These are phyloP conservation scores for Fusarium miscanthi DNA, from an alignment of 2,329 filamentous ascomycete species.

Conservation along the genomic window DNA sequence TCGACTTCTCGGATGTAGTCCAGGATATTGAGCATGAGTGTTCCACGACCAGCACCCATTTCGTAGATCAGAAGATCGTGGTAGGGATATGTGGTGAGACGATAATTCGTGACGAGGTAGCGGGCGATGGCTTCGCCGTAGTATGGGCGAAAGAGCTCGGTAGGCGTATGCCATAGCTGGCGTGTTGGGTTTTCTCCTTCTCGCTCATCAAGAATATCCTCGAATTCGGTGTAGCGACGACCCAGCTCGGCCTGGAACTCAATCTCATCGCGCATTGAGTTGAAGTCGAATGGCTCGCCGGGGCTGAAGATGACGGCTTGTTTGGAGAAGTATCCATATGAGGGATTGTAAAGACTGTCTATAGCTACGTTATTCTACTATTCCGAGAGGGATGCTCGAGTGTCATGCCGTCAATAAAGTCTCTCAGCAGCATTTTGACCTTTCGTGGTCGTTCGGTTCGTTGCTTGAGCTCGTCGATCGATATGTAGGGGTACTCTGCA, in stretches of 20 bases:
- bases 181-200: slow-evolving; percentile 75
- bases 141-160: slow-evolving; percentile 94
- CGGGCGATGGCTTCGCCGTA: slow-evolving; percentile 98
- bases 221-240: slow-evolving; percentile 86
- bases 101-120: slow-evolving; percentile 96
- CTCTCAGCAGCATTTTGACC: slow-evolving; percentile 96
- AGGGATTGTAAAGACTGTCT: slow-evolving; percentile 95
- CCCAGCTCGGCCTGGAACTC: slow-evolving; percentile 84
- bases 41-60: slow-evolving; percentile 97
- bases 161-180: slow-evolving; percentile 98
- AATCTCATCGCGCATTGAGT: slow-evolving; percentile 80
- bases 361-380: slow-evolving; percentile 33
- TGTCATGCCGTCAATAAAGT: slow-evolving; percentile 89
- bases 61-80: slow-evolving; percentile 98
- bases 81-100: slow-evolving; percentile 92
- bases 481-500: slow-evolving; percentile 83
- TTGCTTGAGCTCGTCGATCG: slow-evolving; percentile 78
- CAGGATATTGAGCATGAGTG: slow-evolving; percentile 96
- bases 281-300: slow-evolving; percentile 91
- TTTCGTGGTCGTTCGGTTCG: slow-evolving; percentile 81
- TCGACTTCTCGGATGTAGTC: slow-evolving; percentile 94
- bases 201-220: slow-evolving; percentile 83
- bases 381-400: background rate
- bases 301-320: slow-evolving; percentile 96
- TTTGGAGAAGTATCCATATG: slow-evolving; percentile 96